These are phyloP conservation scores for Stephanodiscus minutulus DNA, from an alignment of 108 stramenopile species.

Conservation along the genomic window DNA sequence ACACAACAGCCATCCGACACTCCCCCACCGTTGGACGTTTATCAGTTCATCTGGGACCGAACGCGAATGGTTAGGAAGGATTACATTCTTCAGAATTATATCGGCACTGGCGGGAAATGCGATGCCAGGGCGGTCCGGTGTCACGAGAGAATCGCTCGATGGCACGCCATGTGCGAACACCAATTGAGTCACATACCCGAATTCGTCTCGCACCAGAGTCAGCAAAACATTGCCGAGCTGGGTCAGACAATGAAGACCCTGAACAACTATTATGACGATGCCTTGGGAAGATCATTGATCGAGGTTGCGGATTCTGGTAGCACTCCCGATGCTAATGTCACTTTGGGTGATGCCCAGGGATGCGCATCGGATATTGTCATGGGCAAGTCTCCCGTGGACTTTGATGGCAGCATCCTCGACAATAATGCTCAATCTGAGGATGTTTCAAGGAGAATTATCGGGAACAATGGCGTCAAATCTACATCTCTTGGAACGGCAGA, in stretches of 20 bases:
- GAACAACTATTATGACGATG: constrained; percentile 86
- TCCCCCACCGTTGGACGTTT: constrained; percentile 82
- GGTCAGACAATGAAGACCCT: constrained; percentile 90
- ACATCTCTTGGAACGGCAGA: constrained; percentile 81
- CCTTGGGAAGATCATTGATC: constrained; percentile 61
- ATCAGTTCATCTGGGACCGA: constrained; percentile 91
- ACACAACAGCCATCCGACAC: constrained; percentile 42
- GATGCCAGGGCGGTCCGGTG: constrained; percentile 82
- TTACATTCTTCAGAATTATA: constrained; percentile 90
- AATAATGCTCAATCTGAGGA: constrained; percentile 46
- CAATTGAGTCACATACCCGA: constrained; percentile 85
- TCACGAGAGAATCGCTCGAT: constrained; percentile 89
- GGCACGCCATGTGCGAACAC: constrained; percentile 90
- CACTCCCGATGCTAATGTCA: constrained; percentile 31
- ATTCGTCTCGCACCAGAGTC: constrained; percentile 82
- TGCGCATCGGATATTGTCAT: constrained; percentile 65
- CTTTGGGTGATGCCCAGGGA: constrained; percentile 52
- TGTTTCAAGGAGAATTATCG: constrained; percentile 65
- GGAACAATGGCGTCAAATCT: constrained; percentile 41
- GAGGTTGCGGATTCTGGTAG: constrained; percentile 60
- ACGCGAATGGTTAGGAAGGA: constrained; percentile 88
- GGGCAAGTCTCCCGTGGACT: constrained; percentile 69
- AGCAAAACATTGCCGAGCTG: constrained; percentile 88
- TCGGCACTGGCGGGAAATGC: constrained; percentile 83
- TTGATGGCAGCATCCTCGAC: constrained; percentile 64